phyloP scores from a whole-genome alignment of 495 filamentous ascomycete species.

The Entonaema liquescens region DNA sequence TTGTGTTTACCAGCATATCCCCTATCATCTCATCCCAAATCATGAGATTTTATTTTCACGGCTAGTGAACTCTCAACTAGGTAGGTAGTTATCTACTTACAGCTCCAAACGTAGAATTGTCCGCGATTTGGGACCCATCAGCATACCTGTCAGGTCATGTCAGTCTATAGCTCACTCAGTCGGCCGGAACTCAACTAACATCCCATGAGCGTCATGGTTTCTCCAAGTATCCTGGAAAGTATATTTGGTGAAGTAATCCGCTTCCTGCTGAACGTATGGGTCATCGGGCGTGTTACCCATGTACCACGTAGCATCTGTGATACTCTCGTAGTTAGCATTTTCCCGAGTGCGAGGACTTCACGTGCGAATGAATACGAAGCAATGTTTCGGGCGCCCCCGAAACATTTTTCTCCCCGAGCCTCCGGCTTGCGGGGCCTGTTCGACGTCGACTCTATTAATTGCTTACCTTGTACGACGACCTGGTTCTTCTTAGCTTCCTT shows the following conservation, averaged over 20 bases:
- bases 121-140: constrained; percentile 59
- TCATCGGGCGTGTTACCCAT: constrained; percentile 63
- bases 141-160: constrained; percentile 47
- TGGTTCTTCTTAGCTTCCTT: constrained; percentile 52
- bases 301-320: constrained; percentile 65
- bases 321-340: constrained; percentile 26
- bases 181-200: constrained; percentile 34
- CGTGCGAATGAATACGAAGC: neutral
- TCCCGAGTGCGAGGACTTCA: constrained; percentile 7
- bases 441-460: constrained; percentile 19
- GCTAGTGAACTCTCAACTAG: neutral
- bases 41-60: constrained; percentile 1
- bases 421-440: constrained; percentile 18
- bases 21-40: neutral
- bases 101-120: constrained; percentile 59
- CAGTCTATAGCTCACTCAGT: neutral
- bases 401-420: constrained; percentile 17
- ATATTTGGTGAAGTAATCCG: constrained; percentile 70
- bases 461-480: constrained; percentile 53
- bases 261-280: constrained; percentile 59
- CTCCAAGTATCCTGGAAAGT: constrained; percentile 64
- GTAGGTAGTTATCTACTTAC: constrained; percentile 29
- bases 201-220: constrained; percentile 62
- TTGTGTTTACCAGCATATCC: neutral
- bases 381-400: constrained; percentile 29